phyloP scores from a whole-genome alignment of 1,284 basidiomycete species.

The Neolentinus lepideus region DNA sequence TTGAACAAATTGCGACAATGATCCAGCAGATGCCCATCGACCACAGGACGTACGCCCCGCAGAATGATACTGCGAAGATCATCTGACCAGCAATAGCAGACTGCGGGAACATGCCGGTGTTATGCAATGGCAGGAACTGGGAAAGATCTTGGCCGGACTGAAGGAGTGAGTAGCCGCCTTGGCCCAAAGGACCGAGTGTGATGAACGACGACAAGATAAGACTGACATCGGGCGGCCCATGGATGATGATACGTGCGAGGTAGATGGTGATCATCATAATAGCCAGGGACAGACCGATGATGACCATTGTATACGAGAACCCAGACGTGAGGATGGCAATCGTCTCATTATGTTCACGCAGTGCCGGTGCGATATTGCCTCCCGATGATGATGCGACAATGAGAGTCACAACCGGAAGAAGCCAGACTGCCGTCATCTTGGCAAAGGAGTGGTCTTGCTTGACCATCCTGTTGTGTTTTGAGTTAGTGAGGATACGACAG shows the following conservation, averaged over 20 bases:
- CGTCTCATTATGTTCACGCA: constrained; percentile 28
- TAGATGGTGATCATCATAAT: constrained; percentile 40
- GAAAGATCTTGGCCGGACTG: constrained; percentile 38
- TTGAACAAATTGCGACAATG: constrained; percentile 19
- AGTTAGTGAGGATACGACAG: background rate
- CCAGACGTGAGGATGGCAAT: constrained; percentile 44
- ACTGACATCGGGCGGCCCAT: constrained; percentile 31
- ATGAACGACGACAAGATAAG: constrained; percentile 45
- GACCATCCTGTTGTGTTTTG: constrained; percentile 33
- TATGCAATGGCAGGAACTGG: constrained; percentile 30
- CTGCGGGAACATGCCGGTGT: constrained; percentile 15
- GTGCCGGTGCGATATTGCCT: constrained; percentile 39
- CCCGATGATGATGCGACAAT: constrained; percentile 57
- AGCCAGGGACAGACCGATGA: constrained; percentile 44
- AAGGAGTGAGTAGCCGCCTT: constrained; percentile 50
- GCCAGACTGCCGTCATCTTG: constrained; percentile 43
- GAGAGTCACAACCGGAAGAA: constrained; percentile 56
- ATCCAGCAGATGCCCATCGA: constrained; percentile 30
- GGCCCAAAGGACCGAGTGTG: constrained; percentile 21
- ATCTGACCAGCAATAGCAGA: constrained; percentile 15
- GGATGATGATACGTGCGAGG: constrained; percentile 30
- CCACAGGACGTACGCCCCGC: constrained; percentile 28
- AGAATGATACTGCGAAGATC: constrained; percentile 23
- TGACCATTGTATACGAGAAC: constrained; percentile 41
- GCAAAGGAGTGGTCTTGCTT: constrained; percentile 41